Evolutionary conservation across 73 alveolate genomes (phyloP).

Genomic region (Paramecium octaurelia): DNA sequence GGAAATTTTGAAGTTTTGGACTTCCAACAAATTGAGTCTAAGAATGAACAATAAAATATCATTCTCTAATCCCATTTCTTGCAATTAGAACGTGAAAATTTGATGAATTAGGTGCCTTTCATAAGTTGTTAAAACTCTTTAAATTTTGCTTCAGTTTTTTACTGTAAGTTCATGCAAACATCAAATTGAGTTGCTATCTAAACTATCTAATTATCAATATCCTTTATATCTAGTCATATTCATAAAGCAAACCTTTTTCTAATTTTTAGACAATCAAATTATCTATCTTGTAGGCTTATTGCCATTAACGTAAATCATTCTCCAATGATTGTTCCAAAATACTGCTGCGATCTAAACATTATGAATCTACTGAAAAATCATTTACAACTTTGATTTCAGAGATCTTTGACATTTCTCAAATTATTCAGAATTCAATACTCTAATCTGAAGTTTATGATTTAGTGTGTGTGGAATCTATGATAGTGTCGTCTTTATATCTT

Average conservation of each 20-base stretch:
- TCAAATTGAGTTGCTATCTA: conserved; percentile 32
- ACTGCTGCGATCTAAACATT: not conserved
- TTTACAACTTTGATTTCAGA: not conserved
- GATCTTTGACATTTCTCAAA: not conserved
- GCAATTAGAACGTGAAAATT: not conserved
- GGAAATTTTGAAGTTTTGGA: conserved; percentile 13
- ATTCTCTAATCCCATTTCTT: not conserved
- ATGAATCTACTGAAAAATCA: conserved; percentile 24
- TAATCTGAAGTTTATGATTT: not conserved
- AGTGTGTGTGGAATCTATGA: not conserved
- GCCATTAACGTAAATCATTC: not conserved
- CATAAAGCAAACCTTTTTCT: not conserved
- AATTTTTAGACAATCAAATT: not conserved
- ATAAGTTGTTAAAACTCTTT: not conserved
- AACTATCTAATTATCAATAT: not conserved
- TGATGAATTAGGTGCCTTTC: not conserved
- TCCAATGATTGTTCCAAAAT: not conserved
- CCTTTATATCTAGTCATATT: not conserved
- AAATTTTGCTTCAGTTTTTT: not conserved
- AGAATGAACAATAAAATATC: not conserved
- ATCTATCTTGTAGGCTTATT: not conserved
- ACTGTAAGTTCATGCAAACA: not conserved
- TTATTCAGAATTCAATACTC: not conserved
- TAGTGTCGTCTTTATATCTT: not conserved
- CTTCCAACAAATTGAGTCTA: conserved; percentile 6